Base-by-base conservation (phyloP, 2,329 filamentous ascomycete species). In the Diaporthe vexans region DNA sequence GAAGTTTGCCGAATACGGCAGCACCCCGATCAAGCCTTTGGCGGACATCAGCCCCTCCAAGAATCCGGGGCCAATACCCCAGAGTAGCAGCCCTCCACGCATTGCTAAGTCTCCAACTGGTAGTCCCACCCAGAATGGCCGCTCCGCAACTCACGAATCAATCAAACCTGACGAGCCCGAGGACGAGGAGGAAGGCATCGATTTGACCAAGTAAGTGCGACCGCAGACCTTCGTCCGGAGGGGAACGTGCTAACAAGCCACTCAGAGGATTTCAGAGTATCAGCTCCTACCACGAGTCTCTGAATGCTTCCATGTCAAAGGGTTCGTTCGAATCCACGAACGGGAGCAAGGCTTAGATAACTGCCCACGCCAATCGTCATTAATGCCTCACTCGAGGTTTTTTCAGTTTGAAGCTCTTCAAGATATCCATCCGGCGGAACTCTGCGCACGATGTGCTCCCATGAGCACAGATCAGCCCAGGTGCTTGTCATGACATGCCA, bases 1-100 rank as follows among this genome's bases (percentile, higher is more conserved):
- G 94, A 95, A 94, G 82, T 97, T 94, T 82, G 92, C 93, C 54
- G 93, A 95, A 77, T 89, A 94, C 74, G 90, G 90, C 35, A 94
- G 91, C 82, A 95, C 94, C 2, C 94, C 94, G 1, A 85, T 94
- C 71, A 86, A 86, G 78, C 83, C 83, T 5, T 79, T 82, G 0
- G 82, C 84, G 5, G 91, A 93, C 75, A 81, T 88, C 54, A 92
- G 91, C 78, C 91, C 91, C 1, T 88, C 87, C 10, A 92, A 91
- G 79, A 79, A 81, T 21, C 80, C 82, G 29, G 82, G 82, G 37
- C 78, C 78, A 10, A 74, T 85, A 29, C 84, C 86, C 3, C 84
- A 87, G 48, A 92, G 90, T 80, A 92, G 91, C 79, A 92, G 91
- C 76, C 91, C 91, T 35, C 86, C 86, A 24, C 87, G 86, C 8